Percentiles rank a stretch among this genome's conserved stretches.
phyloP scores from a whole-genome alignment of 805 yeast species.

The Cyberlindnera japonica region DNA sequence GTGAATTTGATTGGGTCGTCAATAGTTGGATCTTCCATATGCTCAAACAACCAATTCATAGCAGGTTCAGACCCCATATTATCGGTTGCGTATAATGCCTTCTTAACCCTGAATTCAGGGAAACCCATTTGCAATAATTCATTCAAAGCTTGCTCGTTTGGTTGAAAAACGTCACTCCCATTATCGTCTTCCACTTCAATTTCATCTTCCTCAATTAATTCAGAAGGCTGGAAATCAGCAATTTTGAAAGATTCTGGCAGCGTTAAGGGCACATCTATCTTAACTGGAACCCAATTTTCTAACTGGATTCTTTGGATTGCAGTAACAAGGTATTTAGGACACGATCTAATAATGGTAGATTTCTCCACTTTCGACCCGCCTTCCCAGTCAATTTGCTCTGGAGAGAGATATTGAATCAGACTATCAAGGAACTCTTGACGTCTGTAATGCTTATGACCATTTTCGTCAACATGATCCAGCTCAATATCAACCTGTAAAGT shows the following conservation, averaged over 20 bases:
- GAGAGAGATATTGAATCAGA: slow-evolving; percentile 47
- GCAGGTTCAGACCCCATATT: slow-evolving; percentile 66
- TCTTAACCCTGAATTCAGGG: slow-evolving; percentile 55
- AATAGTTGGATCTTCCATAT: slow-evolving; percentile 79
- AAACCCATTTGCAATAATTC: slow-evolving; percentile 84
- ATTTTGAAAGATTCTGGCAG: slow-evolving; percentile 48
- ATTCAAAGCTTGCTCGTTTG: slow-evolving; percentile 52
- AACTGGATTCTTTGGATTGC: slow-evolving; percentile 78
- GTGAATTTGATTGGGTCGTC: slow-evolving; percentile 42
- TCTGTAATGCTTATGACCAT: slow-evolving; percentile 43
- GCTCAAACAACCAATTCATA: slow-evolving; percentile 85
- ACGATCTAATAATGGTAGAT: slow-evolving; percentile 48
- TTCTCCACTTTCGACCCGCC: slow-evolving; percentile 16
- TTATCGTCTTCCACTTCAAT: slow-evolving; percentile 28
- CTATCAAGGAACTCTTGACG: slow-evolving; percentile 38
- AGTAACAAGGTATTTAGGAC: slow-evolving; percentile 67
- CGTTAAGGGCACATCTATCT: slow-evolving; percentile 68
- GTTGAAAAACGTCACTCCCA: slow-evolving; percentile 38
- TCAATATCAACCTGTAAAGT: slow-evolving; percentile 54
- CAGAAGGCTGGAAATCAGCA: slow-evolving; percentile 39
- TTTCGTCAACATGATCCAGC: slow-evolving; percentile 35
- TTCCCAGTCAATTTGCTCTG: slow-evolving; percentile 55
- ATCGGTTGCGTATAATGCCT: slow-evolving; percentile 72
- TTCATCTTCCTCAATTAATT: slow-evolving; percentile 39
- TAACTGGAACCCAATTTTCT: slow-evolving; percentile 87